These are phyloP conservation scores for Simplicillium sp. DNA, from an alignment of 2,329 filamentous ascomycete species.

Conservation along the genomic window DNA sequence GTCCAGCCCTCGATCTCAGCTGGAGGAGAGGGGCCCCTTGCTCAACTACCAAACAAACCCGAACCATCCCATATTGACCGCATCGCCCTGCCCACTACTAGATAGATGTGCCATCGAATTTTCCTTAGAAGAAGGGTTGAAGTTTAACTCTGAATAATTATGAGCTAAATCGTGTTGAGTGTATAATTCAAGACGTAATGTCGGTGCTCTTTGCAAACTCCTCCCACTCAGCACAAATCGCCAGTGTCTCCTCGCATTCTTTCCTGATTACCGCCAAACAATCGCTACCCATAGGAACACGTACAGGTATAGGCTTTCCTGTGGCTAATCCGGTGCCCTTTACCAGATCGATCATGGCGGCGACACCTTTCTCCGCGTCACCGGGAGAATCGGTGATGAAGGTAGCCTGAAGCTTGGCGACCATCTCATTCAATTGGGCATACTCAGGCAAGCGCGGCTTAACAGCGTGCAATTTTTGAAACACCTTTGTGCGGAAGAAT, in stretches of 20 bases:
- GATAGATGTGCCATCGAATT: too few relatives aligned
- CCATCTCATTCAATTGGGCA: constrained; percentile 14
- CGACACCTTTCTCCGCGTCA: constrained; percentile 38
- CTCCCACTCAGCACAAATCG: constrained; percentile 40
- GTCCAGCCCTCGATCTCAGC: too few relatives aligned
- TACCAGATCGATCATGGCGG: constrained; percentile 44
- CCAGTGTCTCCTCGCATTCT: constrained; percentile 38
- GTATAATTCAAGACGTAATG: too few relatives aligned
- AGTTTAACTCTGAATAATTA: too few relatives aligned
- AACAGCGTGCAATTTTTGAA: constrained; percentile 9
- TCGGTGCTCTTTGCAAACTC: constrained; percentile 38
- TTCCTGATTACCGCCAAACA: constrained; percentile 35
- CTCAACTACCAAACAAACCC: too few relatives aligned
- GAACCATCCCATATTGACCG: too few relatives aligned
- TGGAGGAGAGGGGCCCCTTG: too few relatives aligned
- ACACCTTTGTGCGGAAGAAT: constrained; percentile 29
- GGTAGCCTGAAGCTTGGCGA: constrained; percentile 10
- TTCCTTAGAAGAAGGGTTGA: too few relatives aligned
- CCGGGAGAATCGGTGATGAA: constrained; percentile 29
- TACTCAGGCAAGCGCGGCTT: too few relatives aligned
- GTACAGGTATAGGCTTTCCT: constrained; percentile 27
- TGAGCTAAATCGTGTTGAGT: too few relatives aligned
- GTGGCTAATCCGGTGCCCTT: constrained; percentile 29
- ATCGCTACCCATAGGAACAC: constrained; percentile 43
- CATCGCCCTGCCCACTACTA: too few relatives aligned